These are phyloP conservation scores for Leccinum uliginosum DNA, from an alignment of 768 basidiomycete genomes.

Conservation along the genomic window DNA sequence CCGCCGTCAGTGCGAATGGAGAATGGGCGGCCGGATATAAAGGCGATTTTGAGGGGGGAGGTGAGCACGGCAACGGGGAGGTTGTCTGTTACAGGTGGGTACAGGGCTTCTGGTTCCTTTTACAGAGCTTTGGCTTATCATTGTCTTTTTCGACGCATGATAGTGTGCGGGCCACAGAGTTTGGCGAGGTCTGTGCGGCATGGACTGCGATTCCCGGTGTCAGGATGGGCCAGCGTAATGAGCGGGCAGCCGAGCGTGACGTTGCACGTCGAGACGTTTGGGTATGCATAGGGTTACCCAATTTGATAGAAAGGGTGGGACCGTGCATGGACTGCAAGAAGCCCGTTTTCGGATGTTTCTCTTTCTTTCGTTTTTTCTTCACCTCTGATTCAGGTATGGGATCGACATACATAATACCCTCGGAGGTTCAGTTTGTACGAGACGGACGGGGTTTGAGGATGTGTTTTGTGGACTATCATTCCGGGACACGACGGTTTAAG, in stretches of 20 bases:
- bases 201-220: slow-evolving; percentile 36
- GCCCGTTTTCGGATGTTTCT: neutral
- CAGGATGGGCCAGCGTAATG: slow-evolving; percentile 24
- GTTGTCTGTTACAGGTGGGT: slow-evolving; percentile 47
- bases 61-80: slow-evolving; percentile 32
- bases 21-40: slow-evolving; percentile 42
- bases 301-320: neutral
- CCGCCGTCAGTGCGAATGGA: slow-evolving; percentile 26
- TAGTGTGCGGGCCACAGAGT: slow-evolving; percentile 48
- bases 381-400: neutral
- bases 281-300: slow-evolving; percentile 30
- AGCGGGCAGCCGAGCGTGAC: slow-evolving; percentile 37
- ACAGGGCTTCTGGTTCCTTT: no score
- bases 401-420: neutral
- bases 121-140: neutral
- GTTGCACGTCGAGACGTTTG: slow-evolving; percentile 38
- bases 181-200: slow-evolving; percentile 36
- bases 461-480: neutral
- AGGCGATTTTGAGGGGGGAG: slow-evolving; percentile 34
- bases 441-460: no score
- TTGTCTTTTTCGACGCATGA: neutral
- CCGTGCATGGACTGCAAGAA: neutral
- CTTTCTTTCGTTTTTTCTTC: neutral
- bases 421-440: neutral
- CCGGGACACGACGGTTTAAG: no score